These are phyloP conservation scores for Apiospora malaysiana DNA, from an alignment of 2,329 filamentous ascomycete species.

Conservation along the genomic window DNA sequence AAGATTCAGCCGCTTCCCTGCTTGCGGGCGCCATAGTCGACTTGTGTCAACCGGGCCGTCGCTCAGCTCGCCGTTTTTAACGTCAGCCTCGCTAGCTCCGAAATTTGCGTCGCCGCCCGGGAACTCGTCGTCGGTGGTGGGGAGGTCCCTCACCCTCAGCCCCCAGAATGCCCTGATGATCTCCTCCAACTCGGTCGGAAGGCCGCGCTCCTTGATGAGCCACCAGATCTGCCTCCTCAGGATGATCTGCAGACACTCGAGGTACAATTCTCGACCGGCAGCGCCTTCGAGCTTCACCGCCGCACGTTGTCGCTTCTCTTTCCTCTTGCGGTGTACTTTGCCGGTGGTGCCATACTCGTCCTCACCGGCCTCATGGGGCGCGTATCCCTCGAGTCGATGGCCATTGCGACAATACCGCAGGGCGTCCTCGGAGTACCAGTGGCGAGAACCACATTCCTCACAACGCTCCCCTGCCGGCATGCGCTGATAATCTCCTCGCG, in stretches of 20 bases:
- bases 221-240: constrained; percentile 81
- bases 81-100: constrained; percentile 30
- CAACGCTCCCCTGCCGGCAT: constrained; percentile 61
- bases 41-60: constrained; percentile 35
- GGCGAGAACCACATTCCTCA: constrained; percentile 71
- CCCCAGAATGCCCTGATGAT: constrained; percentile 87
- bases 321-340: constrained; percentile 60
- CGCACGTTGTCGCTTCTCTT: constrained; percentile 59
- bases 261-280: constrained; percentile 76
- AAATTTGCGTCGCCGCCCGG: constrained; percentile 30
- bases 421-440: constrained; percentile 77
- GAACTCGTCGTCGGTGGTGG: constrained; percentile 50
- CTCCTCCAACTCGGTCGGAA: constrained; percentile 76
- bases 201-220: constrained; percentile 69
- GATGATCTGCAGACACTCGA: constrained; percentile 84
- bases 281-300: constrained; percentile 66
- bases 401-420: constrained; percentile 81
- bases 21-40: constrained; percentile 50
- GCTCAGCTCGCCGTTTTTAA: constrained; percentile 36
- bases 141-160: constrained; percentile 65
- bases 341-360: constrained; percentile 72
- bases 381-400: constrained; percentile 74
- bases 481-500: constrained; percentile 51
- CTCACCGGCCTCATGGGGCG: constrained; percentile 63
- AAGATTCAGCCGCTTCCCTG: constrained; percentile 56